Conservation (phyloP, 495 filamentous ascomycete genomes). For the Podospora fimiseda region DNA sequence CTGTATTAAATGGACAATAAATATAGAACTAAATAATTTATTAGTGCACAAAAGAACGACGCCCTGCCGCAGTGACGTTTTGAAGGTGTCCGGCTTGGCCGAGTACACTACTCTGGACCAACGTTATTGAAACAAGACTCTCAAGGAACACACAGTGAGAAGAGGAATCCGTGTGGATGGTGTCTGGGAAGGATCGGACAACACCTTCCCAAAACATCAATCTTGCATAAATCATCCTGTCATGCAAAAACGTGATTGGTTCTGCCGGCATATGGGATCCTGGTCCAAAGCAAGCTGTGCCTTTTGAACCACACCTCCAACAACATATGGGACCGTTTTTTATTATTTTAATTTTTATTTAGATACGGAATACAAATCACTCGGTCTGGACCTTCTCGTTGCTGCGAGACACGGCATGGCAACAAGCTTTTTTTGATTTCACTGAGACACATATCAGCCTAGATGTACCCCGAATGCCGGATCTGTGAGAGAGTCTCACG, state of each 20-base stretch:
- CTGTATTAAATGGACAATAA: neutral
- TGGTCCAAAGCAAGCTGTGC: too few species aligned
- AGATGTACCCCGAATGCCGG: neutral
- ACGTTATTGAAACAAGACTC: neutral
- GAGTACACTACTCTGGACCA: too few species aligned
- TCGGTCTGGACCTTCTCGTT: neutral
- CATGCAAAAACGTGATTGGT: neutral
- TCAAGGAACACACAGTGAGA: neutral
- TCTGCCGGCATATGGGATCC: too few species aligned
- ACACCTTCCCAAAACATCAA: constrained; percentile 3
- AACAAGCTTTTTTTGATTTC: constrained; percentile 2
- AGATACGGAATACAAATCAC: too few species aligned
- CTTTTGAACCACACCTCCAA: too few species aligned
- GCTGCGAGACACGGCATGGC: constrained; percentile 1
- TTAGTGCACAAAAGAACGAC: neutral
- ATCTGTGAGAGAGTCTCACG: neutral
- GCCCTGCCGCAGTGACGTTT: neutral
- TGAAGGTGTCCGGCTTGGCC: neutral
- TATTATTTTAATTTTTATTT: too few species aligned
- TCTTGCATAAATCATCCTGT: constrained; percentile 1
- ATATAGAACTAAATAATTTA: neutral
- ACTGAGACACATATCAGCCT: neutral
- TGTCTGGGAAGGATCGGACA: neutral
- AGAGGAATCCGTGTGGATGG: neutral
- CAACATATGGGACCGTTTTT: neutral